Evolutionary conservation across 1,284 basidiomycete species (phyloP).

Genomic region (Phylloporus gajari): DNA sequence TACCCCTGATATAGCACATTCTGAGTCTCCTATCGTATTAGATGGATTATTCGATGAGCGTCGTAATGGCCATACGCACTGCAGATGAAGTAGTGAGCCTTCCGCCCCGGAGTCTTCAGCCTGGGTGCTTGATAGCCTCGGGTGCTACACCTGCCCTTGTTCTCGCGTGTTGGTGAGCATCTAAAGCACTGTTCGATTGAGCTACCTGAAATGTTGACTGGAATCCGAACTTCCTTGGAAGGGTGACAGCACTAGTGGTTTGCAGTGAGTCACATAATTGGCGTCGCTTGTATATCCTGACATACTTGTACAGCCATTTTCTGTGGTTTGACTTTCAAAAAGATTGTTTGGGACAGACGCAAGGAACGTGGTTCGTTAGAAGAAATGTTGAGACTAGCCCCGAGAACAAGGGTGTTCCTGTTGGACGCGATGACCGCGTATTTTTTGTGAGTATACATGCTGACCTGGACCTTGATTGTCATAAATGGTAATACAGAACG

Average conservation of each 20-base stretch:
- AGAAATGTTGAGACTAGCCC: not conserved
- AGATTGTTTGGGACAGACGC: slow-evolving; percentile 4
- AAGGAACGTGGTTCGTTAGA: not conserved
- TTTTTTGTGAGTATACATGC: slow-evolving; percentile 26
- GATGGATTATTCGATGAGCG: slow-evolving; percentile 31
- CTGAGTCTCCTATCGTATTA: not conserved
- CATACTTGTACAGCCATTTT: slow-evolving; percentile 21
- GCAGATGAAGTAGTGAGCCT: slow-evolving; percentile 25
- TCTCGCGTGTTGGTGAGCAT: slow-evolving; percentile 31
- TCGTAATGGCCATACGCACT: slow-evolving; percentile 28
- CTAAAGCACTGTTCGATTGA: not conserved
- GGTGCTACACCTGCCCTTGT: slow-evolving; percentile 27
- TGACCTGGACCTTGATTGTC: not conserved
- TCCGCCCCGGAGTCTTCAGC: slow-evolving; percentile 29
- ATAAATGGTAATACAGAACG: slow-evolving; percentile 17
- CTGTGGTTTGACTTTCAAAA: slow-evolving; percentile 29
- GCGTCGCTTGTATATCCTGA: slow-evolving; percentile 10
- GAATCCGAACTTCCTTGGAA: too few species aligned
- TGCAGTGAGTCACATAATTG: slow-evolving; percentile 23
- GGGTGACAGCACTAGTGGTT: slow-evolving; percentile 25
- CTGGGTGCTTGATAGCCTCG: slow-evolving; percentile 27
- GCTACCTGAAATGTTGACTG: slow-evolving; percentile 8
- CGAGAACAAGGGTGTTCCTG: slow-evolving; percentile 20
- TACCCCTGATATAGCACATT: not conserved
- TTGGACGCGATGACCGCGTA: slow-evolving; percentile 30